Conservation (phyloP, 2,329 filamentous ascomycete genomes). For the Leptographium wingfieldii region DNA sequence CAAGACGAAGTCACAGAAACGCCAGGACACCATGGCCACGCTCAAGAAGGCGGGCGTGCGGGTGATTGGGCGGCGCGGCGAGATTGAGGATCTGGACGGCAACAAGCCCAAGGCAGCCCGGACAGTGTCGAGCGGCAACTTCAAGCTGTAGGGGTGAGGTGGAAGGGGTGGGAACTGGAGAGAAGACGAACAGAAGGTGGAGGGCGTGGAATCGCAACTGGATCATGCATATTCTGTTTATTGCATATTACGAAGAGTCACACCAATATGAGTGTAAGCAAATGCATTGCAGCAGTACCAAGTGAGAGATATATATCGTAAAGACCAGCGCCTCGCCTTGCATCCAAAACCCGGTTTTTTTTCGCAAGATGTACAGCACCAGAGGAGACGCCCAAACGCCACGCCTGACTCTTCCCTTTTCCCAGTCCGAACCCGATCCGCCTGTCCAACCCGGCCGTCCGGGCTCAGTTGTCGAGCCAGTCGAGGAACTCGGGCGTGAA, state of each 20-base stretch:
- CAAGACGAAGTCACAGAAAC: slow-evolving; percentile 20
- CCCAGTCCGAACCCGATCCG: neutral
- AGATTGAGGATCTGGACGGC: slow-evolving; percentile 72
- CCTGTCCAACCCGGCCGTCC: too few species aligned
- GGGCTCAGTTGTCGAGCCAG: slow-evolving; percentile 33
- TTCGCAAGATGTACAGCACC: neutral
- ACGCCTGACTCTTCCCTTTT: neutral
- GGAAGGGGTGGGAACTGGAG: too few species aligned
- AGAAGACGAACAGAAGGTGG: too few species aligned
- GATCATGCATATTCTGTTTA: too few species aligned
- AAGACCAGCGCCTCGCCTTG: neutral
- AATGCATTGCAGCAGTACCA: neutral
- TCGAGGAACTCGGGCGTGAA: slow-evolving; percentile 74
- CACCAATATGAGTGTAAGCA: neutral
- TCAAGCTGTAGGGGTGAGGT: slow-evolving; percentile 39
- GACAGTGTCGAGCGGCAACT: slow-evolving; percentile 41
- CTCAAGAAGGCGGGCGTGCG: slow-evolving; percentile 64
- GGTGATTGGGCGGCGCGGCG: slow-evolving; percentile 82
- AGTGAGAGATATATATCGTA: neutral
- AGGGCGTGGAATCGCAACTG: too few species aligned
- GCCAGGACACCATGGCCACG: slow-evolving; percentile 29
- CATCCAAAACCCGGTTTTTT: neutral
- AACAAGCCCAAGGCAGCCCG: slow-evolving; percentile 51
- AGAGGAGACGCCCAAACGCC: neutral
- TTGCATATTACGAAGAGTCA: too few species aligned